Base-by-base conservation (phyloP, 169 alveolate species). In the Cryptosporidium andersoni region DNA sequence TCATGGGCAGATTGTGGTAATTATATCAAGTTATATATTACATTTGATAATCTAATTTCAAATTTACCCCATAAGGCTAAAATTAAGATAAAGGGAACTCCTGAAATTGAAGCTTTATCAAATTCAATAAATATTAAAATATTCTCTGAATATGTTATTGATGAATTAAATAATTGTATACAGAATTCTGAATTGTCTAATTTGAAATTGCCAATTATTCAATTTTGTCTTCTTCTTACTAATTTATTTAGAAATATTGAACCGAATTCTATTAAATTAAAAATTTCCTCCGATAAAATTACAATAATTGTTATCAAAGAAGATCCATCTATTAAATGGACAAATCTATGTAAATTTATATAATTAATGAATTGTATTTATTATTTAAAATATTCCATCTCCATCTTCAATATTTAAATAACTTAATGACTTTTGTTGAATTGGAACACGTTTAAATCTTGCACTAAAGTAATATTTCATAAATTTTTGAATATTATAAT, bases 1-100 rank as follows among this genome's bases (percentile, higher is more conserved):
- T 88, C 91, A 5, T 90, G 93, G 93, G 47, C 88, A 1, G 92
- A 91, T 51, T 89, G 90, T 53, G 89, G 82, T n/a, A 85, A 74
- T 4, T 88, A 88, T 39, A 89, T 90, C 12, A 82, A 90, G 45
- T 58, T 74, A 34, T 74, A 74, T 53, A 55, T 74, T n/a, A 74
- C 42, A 62, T 12, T 48, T 14, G 68, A 74, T 9, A 68, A 74
- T 36, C 67, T 74, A 36, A 25, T 63, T 6, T 34, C 40, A 16
- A 25, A 45, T 43, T n/a, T 60, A 7, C 49, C 58, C 1, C 40
- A 42, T 43, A 47, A 74, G 45, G 25, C 74, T n/a, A 52, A 64
- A n/a, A 12, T 58, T 36, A 60, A 56, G 45, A 74, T 74, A 12
- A 11, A 12, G 7, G 85, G 49, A 39, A 74, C 55, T 47, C 85